These are phyloP conservation scores for Xylaria multiplex DNA, from an alignment of 2,329 filamentous ascomycete species.

Conservation along the genomic window DNA sequence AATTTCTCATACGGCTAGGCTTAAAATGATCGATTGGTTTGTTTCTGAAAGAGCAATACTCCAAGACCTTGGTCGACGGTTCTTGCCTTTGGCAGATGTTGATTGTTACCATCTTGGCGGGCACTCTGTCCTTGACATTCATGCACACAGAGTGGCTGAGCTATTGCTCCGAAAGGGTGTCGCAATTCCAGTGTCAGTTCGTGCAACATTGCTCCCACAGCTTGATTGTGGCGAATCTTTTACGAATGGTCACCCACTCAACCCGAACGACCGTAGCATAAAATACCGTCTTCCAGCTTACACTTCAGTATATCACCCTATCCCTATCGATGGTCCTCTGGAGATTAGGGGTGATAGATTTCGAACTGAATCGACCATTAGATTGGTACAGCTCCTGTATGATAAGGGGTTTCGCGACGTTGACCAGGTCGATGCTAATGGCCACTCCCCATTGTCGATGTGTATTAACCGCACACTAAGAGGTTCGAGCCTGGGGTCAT, in stretches of 20 bases:
- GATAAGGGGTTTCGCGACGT: constrained; percentile 2
- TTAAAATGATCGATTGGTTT: background rate
- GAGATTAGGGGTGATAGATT: no score
- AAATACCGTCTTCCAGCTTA: background rate
- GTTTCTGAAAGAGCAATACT: constrained; percentile 1
- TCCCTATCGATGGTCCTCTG: no score
- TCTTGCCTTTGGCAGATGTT: background rate
- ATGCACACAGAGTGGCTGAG: constrained; percentile 9
- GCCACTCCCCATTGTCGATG: background rate
- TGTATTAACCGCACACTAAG: background rate
- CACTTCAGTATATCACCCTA: background rate
- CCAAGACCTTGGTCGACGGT: background rate
- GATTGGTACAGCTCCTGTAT: background rate
- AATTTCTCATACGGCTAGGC: background rate
- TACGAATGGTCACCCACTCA: no score
- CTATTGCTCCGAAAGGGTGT: background rate
- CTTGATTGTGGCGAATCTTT: background rate
- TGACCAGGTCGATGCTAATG: background rate
- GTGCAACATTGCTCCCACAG: background rate
- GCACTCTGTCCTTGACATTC: background rate
- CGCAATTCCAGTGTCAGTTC: background rate
- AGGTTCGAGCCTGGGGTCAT: background rate
- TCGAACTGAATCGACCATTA: background rate
- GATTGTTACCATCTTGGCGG: background rate
- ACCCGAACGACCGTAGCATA: no score